phyloP scores from a whole-genome alignment of 495 filamentous ascomycete species.

The Filosporella fistucella region DNA sequence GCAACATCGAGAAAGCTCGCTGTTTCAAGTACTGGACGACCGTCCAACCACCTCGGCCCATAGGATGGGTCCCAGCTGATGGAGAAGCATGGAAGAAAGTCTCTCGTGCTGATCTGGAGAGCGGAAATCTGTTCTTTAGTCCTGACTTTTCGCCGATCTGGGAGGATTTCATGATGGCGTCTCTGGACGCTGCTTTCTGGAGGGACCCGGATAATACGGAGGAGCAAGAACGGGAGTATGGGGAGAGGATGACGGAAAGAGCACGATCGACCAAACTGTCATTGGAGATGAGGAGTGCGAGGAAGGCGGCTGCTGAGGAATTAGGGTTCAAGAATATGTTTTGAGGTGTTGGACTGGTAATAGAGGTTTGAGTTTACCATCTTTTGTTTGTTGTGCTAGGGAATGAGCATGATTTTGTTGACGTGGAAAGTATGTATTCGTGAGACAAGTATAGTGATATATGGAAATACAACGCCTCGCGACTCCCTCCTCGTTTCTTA shows the following conservation, averaged over 20 bases:
- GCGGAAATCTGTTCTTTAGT: neutral
- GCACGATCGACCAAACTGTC: neutral
- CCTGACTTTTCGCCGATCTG: neutral
- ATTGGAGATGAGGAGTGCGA: constrained; percentile 4
- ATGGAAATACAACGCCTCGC: too few relatives aligned
- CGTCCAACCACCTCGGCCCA: neutral
- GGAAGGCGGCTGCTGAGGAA: neutral
- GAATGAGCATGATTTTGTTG: too few relatives aligned
- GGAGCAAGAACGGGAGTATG: neutral
- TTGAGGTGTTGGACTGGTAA: too few relatives aligned
- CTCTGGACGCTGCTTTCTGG: neutral
- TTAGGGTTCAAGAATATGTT: neutral
- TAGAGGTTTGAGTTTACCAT: too few relatives aligned
- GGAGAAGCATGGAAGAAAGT: constrained; percentile 1
- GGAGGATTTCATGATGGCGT: neutral
- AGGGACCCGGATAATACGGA: constrained; percentile 1
- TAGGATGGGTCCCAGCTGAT: neutral
- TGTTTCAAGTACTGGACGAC: constrained; percentile 5
- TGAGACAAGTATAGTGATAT: too few relatives aligned
- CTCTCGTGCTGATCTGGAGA: constrained; percentile 3
- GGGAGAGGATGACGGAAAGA: neutral
- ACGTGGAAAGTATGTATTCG: too few relatives aligned
- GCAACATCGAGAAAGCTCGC: neutral
- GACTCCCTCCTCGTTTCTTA: too few relatives aligned
- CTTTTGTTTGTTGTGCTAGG: too few relatives aligned